Evolutionary conservation across 2,329 filamentous ascomycete genomes (phyloP).

Genomic region (Penicillium sp.): DNA sequence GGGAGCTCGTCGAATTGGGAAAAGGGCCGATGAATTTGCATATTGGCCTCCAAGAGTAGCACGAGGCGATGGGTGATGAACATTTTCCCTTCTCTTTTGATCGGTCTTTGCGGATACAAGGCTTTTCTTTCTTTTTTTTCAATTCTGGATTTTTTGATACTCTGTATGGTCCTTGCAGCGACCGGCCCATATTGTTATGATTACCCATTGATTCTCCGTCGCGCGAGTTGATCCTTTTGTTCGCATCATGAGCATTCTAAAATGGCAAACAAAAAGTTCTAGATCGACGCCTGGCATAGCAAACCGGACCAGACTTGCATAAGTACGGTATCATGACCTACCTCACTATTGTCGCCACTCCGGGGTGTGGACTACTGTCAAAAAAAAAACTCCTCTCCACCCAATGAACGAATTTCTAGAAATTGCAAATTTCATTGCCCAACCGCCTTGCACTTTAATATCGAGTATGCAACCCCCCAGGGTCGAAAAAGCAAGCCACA

Average conservation of each 20-base stretch:
- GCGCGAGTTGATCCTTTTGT: slow-evolving; percentile 15
- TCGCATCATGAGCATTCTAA: slow-evolving; percentile 10
- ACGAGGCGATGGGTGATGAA: slow-evolving; percentile 7
- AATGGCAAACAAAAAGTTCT: slow-evolving; percentile 26
- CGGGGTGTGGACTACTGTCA: background rate
- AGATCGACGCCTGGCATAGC: slow-evolving; percentile 20
- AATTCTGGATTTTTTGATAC: slow-evolving; percentile 10
- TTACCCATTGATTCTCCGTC: slow-evolving; percentile 21
- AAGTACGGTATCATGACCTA: slow-evolving; percentile 1
- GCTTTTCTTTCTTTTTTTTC: slow-evolving; percentile 10
- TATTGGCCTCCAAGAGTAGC: slow-evolving; percentile 13
- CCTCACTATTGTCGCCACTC: background rate
- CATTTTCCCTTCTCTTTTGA: slow-evolving; percentile 10
- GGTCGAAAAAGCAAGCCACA: slow-evolving; percentile 16
- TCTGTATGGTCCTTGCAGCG: slow-evolving; percentile 17
- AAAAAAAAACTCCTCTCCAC: slow-evolving; percentile 3
- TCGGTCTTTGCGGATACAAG: slow-evolving; percentile 9
- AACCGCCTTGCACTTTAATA: slow-evolving; percentile 10
- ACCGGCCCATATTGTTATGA: slow-evolving; percentile 33
- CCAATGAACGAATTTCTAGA: slow-evolving; percentile 10
- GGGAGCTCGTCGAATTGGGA: slow-evolving; percentile 23
- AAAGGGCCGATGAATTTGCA: slow-evolving; percentile 17
- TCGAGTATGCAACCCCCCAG: slow-evolving; percentile 13
- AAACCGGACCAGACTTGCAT: slow-evolving; percentile 21
- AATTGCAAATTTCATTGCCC: slow-evolving; percentile 17